These are phyloP conservation scores for Backusella sp. DNA, from an alignment of 192 early-diverging fungal genomes.

Conservation along the genomic window DNA sequence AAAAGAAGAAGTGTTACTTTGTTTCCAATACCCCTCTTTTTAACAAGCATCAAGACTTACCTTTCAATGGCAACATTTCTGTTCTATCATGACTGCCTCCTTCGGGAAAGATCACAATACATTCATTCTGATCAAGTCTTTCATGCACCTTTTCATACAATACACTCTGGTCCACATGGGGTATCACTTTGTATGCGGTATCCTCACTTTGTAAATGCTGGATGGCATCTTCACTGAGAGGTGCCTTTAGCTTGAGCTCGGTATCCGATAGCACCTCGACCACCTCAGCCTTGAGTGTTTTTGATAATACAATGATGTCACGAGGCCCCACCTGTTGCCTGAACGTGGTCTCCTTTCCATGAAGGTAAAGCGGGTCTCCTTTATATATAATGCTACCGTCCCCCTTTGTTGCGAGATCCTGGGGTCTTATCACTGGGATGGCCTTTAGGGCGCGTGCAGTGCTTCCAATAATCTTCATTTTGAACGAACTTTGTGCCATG, in stretches of 20 bases:
- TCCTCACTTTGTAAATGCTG: conserved; percentile 43
- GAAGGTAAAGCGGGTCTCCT: conserved; percentile 54
- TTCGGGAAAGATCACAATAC: conserved; percentile 98
- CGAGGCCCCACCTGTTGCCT: conserved; percentile 62
- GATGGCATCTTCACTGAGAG: conserved; percentile 66
- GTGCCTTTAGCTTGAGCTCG: conserved; percentile 62
- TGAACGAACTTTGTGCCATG: conserved; percentile 81
- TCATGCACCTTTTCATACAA: conserved; percentile 83
- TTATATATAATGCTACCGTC: conserved; percentile 60
- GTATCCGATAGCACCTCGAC: conserved; percentile 78
- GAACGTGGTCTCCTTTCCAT: conserved; percentile 68
- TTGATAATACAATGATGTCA: conserved; percentile 48
- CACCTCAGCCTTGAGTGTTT: conserved; percentile 53
- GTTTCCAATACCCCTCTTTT: neutral
- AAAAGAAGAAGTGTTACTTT: neutral
- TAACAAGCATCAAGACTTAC: conserved; percentile 15
- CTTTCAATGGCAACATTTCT: conserved; percentile 94
- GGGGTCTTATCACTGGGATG: conserved; percentile 90
- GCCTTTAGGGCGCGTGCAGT: conserved; percentile 73
- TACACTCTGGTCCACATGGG: conserved; percentile 86
- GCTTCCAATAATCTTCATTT: conserved; percentile 76
- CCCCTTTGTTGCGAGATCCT: conserved; percentile 76
- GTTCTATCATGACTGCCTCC: conserved; percentile 96
- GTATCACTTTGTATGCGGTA: conserved; percentile 51
- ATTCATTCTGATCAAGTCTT: conserved; percentile 63